Evolutionary conservation across 2,329 filamentous ascomycete genomes (phyloP).

Genomic region (Colletotrichum noveboracense): DNA sequence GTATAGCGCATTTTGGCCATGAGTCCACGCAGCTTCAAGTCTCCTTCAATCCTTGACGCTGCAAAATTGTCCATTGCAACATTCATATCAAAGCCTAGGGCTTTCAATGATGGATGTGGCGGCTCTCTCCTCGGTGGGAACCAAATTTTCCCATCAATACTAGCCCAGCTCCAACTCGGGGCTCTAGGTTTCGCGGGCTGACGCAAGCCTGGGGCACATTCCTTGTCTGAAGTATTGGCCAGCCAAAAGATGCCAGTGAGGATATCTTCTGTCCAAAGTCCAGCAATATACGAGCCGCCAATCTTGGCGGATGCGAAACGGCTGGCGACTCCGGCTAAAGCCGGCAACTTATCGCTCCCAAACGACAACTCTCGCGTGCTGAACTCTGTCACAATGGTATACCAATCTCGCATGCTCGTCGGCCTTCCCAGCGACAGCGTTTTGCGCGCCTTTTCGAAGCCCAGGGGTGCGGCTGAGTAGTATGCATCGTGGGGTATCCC

Average conservation of each 20-base stretch:
- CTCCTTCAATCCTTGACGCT: neutral
- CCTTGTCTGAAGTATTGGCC: no score
- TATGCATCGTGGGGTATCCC: neutral
- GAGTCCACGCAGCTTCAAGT: neutral
- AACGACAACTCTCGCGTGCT: no score
- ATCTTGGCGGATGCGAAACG: neutral
- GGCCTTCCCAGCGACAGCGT: rapidly evolving
- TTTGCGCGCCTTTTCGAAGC: neutral
- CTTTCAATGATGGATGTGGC: no score
- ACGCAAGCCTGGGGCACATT: no score
- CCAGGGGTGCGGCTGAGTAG: rapidly evolving
- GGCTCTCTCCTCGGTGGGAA: no score
- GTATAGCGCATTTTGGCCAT: neutral
- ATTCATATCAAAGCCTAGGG: neutral
- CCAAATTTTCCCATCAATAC: neutral
- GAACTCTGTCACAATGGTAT: neutral
- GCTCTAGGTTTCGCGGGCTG: no score
- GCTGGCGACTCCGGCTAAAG: neutral
- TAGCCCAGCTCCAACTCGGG: neutral
- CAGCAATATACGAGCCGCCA: neutral
- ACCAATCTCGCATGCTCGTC: neutral
- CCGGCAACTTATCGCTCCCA: neutral
- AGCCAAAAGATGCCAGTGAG: neutral
- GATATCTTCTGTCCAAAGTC: neutral
- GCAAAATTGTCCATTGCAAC: neutral